Percentiles rank a stretch among this genome's conserved stretches.
Conservation (phyloP, 169 alveolate genomes). For the Eimeria sp. region DNA sequence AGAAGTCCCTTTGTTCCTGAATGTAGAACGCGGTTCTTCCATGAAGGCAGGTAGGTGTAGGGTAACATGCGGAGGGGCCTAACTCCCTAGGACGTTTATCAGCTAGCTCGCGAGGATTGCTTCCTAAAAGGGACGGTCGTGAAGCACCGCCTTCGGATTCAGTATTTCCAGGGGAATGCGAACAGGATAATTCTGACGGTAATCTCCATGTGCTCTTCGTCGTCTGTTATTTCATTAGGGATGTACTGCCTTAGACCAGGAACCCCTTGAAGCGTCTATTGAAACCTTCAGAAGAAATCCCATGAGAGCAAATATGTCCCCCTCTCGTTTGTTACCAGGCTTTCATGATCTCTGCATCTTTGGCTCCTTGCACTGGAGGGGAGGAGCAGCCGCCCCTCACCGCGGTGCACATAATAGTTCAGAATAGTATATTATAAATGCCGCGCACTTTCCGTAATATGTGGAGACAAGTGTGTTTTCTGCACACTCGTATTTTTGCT, state of each 20-base stretch:
- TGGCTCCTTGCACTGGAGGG: not conserved
- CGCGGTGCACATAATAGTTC: not conserved
- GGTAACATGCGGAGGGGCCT: not conserved
- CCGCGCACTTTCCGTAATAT: not conserved
- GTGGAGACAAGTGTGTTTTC: not conserved
- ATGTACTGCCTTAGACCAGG: not conserved
- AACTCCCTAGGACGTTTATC: not conserved
- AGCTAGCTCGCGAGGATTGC: not conserved
- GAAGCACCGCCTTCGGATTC: not conserved
- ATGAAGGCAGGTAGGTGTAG: not conserved
- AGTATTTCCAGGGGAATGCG: not conserved
- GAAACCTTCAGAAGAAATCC: not conserved
- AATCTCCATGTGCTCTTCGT: not conserved
- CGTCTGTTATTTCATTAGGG: no score
- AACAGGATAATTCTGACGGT: not conserved
- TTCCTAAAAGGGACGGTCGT: not conserved
- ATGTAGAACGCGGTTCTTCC: not conserved
- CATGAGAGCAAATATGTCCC: not conserved
- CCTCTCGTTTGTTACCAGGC: not conserved
- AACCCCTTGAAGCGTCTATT: not conserved
- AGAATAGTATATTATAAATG: not conserved
- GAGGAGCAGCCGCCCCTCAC: not conserved
- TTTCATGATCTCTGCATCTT: not conserved
- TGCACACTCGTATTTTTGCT: not conserved
- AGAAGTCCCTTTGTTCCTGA: not conserved